phyloP scores from a whole-genome alignment of 177 flowering plant species.

The Vitis hybrid region DNA sequence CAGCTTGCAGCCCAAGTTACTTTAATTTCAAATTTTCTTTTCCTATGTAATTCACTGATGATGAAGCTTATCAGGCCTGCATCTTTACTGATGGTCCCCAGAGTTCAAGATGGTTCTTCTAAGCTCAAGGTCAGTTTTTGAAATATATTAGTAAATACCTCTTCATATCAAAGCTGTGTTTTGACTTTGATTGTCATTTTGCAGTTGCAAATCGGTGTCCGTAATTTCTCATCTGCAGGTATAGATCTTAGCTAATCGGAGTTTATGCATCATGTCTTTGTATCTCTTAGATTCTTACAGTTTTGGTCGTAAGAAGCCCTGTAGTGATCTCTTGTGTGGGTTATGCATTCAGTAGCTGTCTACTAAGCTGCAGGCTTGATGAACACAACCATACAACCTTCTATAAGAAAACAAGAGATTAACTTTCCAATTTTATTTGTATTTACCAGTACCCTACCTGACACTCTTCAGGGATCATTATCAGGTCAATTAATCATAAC shows the following conservation, averaged over 20 bases:
- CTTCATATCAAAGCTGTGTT: background rate
- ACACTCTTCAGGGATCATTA: too few relatives aligned
- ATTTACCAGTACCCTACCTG: too few relatives aligned
- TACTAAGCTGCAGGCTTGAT: too few relatives aligned
- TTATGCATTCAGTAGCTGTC: too few relatives aligned
- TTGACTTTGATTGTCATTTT: slow-evolving; percentile 19
- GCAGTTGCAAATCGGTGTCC: slow-evolving; percentile 51
- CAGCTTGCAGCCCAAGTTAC: background rate
- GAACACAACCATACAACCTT: too few relatives aligned
- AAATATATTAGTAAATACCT: background rate
- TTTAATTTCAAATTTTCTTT: background rate
- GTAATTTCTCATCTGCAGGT: slow-evolving; percentile 71
- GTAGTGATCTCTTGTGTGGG: too few relatives aligned
- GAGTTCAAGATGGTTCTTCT: slow-evolving; percentile 24
- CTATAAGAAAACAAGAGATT: too few relatives aligned
- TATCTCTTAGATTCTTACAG: background rate
- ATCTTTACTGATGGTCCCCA: slow-evolving; percentile 19
- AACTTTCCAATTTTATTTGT: too few relatives aligned
- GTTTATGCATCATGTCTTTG: background rate
- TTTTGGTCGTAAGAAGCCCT: background rate
- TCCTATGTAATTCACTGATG: slow-evolving; percentile 3
- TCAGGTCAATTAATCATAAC: too few relatives aligned
- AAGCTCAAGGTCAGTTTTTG: slow-evolving; percentile 45
- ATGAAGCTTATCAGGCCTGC: slow-evolving; percentile 35
- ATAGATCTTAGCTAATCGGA: slow-evolving; percentile 4